A percentile compares a stretch with the other conserved stretches of the same genome.
phyloP scores from a whole-genome alignment of 75 land plant species.

The Selaginella moellendorffii region DNA sequence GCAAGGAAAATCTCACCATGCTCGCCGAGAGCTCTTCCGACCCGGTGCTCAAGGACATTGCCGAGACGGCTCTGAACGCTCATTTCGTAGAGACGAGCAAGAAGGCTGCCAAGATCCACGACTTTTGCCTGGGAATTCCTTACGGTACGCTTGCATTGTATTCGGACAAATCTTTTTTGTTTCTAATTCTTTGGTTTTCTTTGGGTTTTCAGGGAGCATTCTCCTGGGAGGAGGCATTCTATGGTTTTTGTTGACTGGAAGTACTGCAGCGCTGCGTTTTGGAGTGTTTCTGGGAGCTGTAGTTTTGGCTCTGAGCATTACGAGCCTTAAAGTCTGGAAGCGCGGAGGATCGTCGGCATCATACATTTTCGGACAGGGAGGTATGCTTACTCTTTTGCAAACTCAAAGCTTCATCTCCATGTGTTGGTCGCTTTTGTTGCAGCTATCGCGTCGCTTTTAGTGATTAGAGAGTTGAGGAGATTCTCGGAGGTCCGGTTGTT shows the following conservation, averaged over 20 bases:
- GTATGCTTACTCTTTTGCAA: constrained; percentile 17
- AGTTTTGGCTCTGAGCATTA: constrained; percentile 48
- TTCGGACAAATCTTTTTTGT: background rate
- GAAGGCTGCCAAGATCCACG: constrained; percentile 39
- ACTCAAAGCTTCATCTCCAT: constrained; percentile 3
- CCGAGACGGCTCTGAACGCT: constrained; percentile 39
- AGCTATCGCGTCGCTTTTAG: constrained; percentile 2
- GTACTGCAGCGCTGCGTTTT: constrained; percentile 72
- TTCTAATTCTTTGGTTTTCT: background rate
- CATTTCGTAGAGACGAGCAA: constrained; percentile 26
- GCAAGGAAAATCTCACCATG: constrained; percentile 37
- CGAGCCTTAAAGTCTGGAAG: constrained; percentile 58
- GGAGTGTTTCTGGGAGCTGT: constrained; percentile 76
- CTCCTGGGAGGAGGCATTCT: constrained; percentile 70
- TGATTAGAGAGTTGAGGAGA: constrained; percentile 7
- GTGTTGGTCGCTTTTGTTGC: background rate
- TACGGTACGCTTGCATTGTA: constrained; percentile 42
- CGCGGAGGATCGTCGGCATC: constrained; percentile 34
- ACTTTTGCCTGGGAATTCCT: constrained; percentile 79
- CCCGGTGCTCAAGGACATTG: constrained; percentile 50
- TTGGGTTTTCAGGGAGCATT: constrained; percentile 46
- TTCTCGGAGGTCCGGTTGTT: constrained; percentile 21
- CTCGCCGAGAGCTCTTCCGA: constrained; percentile 62
- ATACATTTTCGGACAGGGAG: constrained; percentile 60
- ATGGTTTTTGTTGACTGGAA: constrained; percentile 69